Evolutionary conservation across 306 rosid species (phyloP), one percentile per base, ranked within the genome.

Genomic region (Benincasa hispida): DNA sequence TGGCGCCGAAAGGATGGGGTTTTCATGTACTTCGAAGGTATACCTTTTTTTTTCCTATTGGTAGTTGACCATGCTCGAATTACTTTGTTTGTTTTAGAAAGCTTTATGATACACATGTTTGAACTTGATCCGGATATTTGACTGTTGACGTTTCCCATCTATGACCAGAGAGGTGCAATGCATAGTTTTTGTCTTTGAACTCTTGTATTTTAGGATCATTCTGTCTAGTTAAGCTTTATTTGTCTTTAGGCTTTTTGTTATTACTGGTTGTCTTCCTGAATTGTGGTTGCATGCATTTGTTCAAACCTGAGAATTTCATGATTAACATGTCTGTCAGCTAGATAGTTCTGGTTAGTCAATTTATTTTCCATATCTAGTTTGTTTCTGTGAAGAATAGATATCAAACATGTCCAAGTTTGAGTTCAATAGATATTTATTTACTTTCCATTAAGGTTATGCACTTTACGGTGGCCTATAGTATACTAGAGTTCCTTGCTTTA

Each of bases 1-100:
- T 89, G 89, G 89, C 63, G 92, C 61, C 76, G 95, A 87, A 92
- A 90, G 91, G 93, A 90, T 34, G 88, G 89, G 3, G 89, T 87
- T 56, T 89, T 56, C 84, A 89, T 87, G 87, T 89, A 85, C 79
- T 88, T 91, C 45, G 91, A 88, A 85, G 95, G 91, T 91, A 14
- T n/a, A n/a, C n/a, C 12, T 8, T 5, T 50, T 5, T 50, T 50
- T n/a, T 50, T 50, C n/a, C 55, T 50, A 5, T 50, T 50, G 55
- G 8, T 50, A 50, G 50, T 45, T 45, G 50, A 45, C n/a, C n/a
- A n/a, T n/a, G n/a, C 21, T 50, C 21, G 6, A 50, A 1, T 35
- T 45, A 10, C 0, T 17, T 17, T 18, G 19, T 1, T 17, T 70
- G 24, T 8, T 8, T 15, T 25, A 13, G 21, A 14, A 5, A 25